Percentiles rank a stretch among this genome's conserved stretches.
Evolutionary conservation across 1,284 basidiomycete genomes (phyloP).

Genomic region (Moniliophthora roreri): DNA sequence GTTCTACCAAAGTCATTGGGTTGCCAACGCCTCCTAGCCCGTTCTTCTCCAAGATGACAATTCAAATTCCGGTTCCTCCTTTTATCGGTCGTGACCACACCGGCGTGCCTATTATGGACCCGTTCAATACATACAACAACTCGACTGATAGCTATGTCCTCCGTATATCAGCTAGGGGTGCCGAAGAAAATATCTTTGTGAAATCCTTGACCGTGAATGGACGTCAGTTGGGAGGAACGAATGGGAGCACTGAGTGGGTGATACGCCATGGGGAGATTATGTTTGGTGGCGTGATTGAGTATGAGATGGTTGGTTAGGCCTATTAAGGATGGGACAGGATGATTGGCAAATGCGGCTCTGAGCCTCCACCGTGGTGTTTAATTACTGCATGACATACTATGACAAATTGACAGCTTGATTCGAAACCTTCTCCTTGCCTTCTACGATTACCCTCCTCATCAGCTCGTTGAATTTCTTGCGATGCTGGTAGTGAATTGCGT

Average conservation of each 20-base stretch:
- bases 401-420: no score
- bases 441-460: conserved; percentile 54
- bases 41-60: conserved; percentile 14
- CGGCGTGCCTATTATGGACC: neutral
- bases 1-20: neutral
- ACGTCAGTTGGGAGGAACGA: neutral
- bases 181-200: conserved; percentile 4
- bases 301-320: neutral
- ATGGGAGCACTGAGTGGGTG: neutral
- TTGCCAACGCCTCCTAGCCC: conserved; percentile 21
- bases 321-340: no score
- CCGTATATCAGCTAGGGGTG: conserved; percentile 3
- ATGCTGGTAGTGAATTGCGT: conserved; percentile 62
- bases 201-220: neutral
- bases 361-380: no score
- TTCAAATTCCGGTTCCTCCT: conserved; percentile 11
- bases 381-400: no score
- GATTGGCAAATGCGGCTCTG: no score
- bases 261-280: neutral
- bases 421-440: conserved; percentile 13
- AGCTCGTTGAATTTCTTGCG: conserved; percentile 54
- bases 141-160: conserved; percentile 12
- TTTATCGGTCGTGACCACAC: conserved; percentile 3
- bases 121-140: conserved; percentile 5
- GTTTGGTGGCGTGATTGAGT: neutral